Base-by-base conservation (phyloP, 1,284 basidiomycete genomes). In the Cryptococcus sp. region DNA sequence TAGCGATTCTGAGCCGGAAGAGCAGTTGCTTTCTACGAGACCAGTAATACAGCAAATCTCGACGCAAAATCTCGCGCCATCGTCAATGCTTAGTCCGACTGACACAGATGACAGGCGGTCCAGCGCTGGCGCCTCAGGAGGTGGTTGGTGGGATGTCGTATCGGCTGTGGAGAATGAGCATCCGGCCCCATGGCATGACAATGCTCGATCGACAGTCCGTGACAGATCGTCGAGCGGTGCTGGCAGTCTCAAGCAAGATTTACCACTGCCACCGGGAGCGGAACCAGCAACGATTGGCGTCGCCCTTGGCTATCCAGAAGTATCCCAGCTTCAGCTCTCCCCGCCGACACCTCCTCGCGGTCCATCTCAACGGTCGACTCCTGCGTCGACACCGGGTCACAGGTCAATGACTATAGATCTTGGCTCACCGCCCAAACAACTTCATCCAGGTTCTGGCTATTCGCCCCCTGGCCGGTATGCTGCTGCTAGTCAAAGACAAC, bases 101-200 rank as follows among this genome's bases (percentile, higher is more conserved):
- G 54, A 65, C 5, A 43, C 52, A 41, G 54, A 59, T 17, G 59
- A 55, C 38, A 25, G 43, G 25, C 48, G 45, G 7, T 47, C 56
- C 13, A 58, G 58, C 41, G 52, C 53, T 7, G 49, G 52, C n/a
- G 55, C 16, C 6, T 48, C 54, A 17, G 52, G 54, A 5, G 61
- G 63, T 7, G 72, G 70, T 1, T 72, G 70, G 70, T 72, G 70
- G 70, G 70, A 74, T 61, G 64, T 74, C 3, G 64, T 74, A 6
- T 73, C 70, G 1, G 69, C 68, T 6, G 63, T 72, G 11, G 57
- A 64, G 16, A 47, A 50, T 5, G 58, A 63, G 16, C 40, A 54
- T 23, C 56, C 59, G 7, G 62, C 58, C 5, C 66, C 67, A 2
- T 66, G 64, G 65, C 50, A 61, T 19, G 56, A 64, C 2, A 45